A percentile compares a stretch with the other conserved stretches of the same genome.
These are phyloP conservation scores for Gigaspora rosea DNA, from an alignment of 192 early-diverging fungal species.

Conservation along the genomic window DNA sequence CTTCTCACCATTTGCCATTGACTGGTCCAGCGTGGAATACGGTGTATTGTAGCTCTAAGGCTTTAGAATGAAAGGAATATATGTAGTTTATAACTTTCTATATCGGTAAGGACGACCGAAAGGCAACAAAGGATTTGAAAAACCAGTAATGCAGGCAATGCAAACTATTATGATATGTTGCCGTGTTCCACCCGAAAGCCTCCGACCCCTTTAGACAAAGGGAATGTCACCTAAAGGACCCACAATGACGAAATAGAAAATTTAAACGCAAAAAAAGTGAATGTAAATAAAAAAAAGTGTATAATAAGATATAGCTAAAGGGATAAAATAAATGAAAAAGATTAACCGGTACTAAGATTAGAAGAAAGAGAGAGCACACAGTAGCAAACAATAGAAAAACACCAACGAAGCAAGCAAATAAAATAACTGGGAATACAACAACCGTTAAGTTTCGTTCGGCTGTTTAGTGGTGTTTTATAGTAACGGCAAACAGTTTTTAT, in stretches of 20 bases:
- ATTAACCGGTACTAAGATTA: no score
- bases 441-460: background rate
- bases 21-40: background rate
- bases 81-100: background rate
- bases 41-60: background rate
- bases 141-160: background rate
- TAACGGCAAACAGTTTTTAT: background rate
- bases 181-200: slow-evolving; percentile 18
- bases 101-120: background rate
- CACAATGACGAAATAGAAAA: background rate
- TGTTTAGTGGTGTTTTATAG: background rate
- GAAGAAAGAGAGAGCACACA: no score
- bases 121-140: background rate
- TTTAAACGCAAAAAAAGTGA: background rate
- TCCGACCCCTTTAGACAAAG: slow-evolving; percentile 4
- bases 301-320: background rate
- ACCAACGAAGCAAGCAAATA: background rate
- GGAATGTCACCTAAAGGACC: background rate
- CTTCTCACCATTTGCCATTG: slow-evolving; percentile 32
- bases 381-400: no score
- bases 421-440: background rate
- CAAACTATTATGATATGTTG: background rate
- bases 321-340: no score
- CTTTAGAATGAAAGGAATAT: background rate
- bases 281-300: background rate